These are phyloP conservation scores for Tricholoma terreum DNA, from an alignment of 768 basidiomycete genomes.

Conservation along the genomic window DNA sequence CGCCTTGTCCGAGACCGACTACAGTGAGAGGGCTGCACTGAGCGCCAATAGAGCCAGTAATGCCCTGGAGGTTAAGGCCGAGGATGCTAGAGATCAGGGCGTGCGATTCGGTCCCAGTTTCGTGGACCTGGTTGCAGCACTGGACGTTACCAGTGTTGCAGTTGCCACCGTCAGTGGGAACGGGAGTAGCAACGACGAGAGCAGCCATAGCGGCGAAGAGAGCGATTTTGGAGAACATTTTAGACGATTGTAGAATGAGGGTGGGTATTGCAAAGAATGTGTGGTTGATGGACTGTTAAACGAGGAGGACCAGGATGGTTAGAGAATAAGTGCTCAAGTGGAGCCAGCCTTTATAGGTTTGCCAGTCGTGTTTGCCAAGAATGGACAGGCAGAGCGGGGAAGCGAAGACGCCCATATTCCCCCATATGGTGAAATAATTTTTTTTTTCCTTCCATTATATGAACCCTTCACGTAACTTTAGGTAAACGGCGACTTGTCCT, in stretches of 20 bases:
- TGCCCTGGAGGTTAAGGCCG: neutral
- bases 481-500: no score
- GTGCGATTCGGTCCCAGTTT: neutral
- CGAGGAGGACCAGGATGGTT: neutral
- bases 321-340: no score
- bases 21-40: constrained; percentile 1
- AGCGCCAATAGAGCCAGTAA: neutral
- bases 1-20: neutral
- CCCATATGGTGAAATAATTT: no score
- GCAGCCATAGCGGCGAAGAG: neutral
- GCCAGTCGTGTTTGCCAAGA: no score
- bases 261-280: neutral
- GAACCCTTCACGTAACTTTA: no score
- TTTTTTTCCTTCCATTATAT: no score
- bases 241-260: neutral
- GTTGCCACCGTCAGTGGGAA: neutral
- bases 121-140: neutral
- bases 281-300: neutral
- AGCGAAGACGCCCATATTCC: no score
- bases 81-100: neutral
- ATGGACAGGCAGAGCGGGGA: no score
- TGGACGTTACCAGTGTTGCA: constrained; percentile 2
- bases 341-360: no score
- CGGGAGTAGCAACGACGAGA: neutral
- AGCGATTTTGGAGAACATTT: neutral